Evolutionary conservation across 2,329 filamentous ascomycete species (phyloP).

Genomic region (Massarina eburnea): DNA sequence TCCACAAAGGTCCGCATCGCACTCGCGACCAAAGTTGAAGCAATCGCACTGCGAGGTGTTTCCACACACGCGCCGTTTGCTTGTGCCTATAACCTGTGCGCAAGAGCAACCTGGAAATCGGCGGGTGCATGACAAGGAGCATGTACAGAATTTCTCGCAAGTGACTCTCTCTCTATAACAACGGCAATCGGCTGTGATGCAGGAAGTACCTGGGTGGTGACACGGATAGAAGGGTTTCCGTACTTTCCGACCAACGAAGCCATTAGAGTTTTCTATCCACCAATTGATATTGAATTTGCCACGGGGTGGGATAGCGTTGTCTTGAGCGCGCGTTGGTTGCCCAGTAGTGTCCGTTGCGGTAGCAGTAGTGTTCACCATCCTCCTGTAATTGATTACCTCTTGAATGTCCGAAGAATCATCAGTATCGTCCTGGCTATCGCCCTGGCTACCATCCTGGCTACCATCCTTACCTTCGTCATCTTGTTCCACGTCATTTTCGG

Average conservation of each 20-base stretch:
- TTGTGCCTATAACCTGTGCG: slow-evolving; percentile 10
- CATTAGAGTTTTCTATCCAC: slow-evolving; percentile 41
- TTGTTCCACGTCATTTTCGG: slow-evolving; percentile 4
- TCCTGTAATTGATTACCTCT: slow-evolving; percentile 27
- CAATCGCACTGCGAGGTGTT: slow-evolving; percentile 65
- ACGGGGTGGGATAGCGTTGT: slow-evolving; percentile 9
- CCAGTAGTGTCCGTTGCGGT: neutral
- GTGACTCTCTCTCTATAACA: slow-evolving; percentile 64
- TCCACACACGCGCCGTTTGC: slow-evolving; percentile 50
- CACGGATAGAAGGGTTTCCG: slow-evolving; percentile 66
- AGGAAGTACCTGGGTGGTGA: slow-evolving; percentile 63
- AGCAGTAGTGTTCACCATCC: slow-evolving; percentile 17
- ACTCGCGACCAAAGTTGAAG: slow-evolving; percentile 72
- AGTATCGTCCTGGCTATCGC: no score
- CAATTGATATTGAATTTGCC: slow-evolving; percentile 17
- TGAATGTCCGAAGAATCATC: slow-evolving; percentile 24
- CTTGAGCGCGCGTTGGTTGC: neutral
- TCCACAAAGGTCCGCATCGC: slow-evolving; percentile 74
- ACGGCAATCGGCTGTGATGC: slow-evolving; percentile 61
- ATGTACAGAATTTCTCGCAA: slow-evolving; percentile 75
- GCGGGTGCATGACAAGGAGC: slow-evolving; percentile 60
- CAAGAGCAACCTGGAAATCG: slow-evolving; percentile 49
- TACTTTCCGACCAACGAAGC: slow-evolving; percentile 59
- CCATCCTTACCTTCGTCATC: no score
- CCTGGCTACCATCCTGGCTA: no score